Conservation (phyloP, 768 basidiomycete species). For the Termitomyces sp. region DNA sequence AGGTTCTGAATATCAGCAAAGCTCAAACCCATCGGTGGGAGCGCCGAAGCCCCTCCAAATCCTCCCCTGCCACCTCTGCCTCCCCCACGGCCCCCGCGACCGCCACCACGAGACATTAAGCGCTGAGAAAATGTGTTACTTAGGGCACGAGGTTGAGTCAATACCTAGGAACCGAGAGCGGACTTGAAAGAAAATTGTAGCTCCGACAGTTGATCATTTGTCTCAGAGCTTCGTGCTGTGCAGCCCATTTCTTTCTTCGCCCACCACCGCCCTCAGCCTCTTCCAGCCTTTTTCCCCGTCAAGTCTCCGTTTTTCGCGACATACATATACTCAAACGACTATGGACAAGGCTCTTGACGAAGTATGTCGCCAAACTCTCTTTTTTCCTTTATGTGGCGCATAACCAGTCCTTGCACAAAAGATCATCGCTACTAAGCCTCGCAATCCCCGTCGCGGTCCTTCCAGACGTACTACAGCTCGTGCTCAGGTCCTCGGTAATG, state of each 20-base stretch:
- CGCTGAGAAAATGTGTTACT: constrained; percentile 8
- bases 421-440: constrained; percentile 67
- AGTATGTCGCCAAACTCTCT: constrained; percentile 34
- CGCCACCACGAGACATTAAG: constrained; percentile 36
- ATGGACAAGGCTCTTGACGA: constrained; percentile 89
- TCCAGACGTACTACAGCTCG: constrained; percentile 44
- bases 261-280: constrained; percentile 20
- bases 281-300: constrained; percentile 25
- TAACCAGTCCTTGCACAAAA: constrained; percentile 24
- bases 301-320: constrained; percentile 14
- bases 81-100: constrained; percentile 33
- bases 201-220: constrained; percentile 31
- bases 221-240: constrained; percentile 16
- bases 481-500: constrained; percentile 54
- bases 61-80: constrained; percentile 55
- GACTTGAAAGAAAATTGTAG: constrained; percentile 27
- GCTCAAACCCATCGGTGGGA: constrained; percentile 75
- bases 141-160: constrained; percentile 7
- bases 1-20: constrained; percentile 76
- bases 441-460: constrained; percentile 40
- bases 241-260: constrained; percentile 3
- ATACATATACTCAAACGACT: constrained; percentile 12
- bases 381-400: constrained; percentile 17
- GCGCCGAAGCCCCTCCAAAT: constrained; percentile 43
- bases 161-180: constrained; percentile 14